These are phyloP conservation scores for Westerdykella ornata DNA, from an alignment of 2,329 filamentous ascomycete species.

Conservation along the genomic window DNA sequence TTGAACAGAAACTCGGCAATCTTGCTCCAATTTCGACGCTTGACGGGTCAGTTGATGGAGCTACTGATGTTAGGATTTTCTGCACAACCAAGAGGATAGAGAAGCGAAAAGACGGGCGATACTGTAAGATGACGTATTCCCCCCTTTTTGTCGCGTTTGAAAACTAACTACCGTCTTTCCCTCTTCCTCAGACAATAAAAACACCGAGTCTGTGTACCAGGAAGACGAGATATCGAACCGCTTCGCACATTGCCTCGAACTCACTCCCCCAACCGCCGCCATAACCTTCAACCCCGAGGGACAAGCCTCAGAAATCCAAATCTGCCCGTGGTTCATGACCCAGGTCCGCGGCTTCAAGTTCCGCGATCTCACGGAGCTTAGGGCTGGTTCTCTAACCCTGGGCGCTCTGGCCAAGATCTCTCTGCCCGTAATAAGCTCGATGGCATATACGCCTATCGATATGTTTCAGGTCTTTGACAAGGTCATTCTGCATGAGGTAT, in stretches of 20 bases:
- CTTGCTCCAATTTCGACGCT: too few species aligned
- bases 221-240: not conserved
- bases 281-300: not conserved
- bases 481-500: too few species aligned
- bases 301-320: conserved; percentile 1
- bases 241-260: conserved; percentile 1
- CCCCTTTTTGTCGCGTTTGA: too few species aligned
- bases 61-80: conserved; percentile 3
- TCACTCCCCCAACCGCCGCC: not conserved
- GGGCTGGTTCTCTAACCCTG: too few species aligned
- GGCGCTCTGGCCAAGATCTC: too few species aligned
- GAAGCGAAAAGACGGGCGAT: not conserved
- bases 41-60: too few species aligned
- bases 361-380: not conserved
- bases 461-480: too few species aligned
- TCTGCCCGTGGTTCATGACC: conserved; percentile 3
- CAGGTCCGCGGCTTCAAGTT: conserved; percentile 1
- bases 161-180: too few species aligned
- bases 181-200: conserved; percentile 1
- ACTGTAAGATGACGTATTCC: too few species aligned
- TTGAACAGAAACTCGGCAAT: too few species aligned
- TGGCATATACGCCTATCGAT: too few species aligned
- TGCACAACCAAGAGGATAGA: conserved; percentile 2
- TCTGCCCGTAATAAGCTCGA: too few species aligned
- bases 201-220: not conserved